These are phyloP conservation scores for Tricholoma flavovirens DNA, from an alignment of 768 basidiomycete genomes.

Conservation along the genomic window DNA sequence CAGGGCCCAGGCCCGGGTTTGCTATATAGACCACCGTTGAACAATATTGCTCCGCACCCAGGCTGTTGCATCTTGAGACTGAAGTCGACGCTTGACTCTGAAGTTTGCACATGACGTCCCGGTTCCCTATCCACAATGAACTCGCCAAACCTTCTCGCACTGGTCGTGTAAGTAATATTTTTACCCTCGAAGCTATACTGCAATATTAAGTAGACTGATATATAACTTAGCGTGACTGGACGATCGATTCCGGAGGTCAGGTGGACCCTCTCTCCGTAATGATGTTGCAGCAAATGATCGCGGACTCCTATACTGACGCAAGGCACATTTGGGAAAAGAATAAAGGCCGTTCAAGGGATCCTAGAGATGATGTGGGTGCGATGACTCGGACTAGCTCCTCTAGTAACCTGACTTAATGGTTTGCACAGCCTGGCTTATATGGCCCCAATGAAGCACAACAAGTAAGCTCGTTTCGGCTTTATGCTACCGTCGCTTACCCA, in stretches of 20 bases:
- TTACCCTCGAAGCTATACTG: not conserved
- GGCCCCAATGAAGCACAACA: constrained; percentile 12
- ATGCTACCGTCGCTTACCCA: not conserved
- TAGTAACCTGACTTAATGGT: too few relatives aligned
- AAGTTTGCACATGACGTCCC: not conserved
- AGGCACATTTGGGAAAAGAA: constrained; percentile 11
- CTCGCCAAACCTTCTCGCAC: not conserved
- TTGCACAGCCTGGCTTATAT: constrained; percentile 9
- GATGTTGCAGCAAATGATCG: constrained; percentile 15
- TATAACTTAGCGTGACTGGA: not conserved
- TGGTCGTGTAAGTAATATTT: not conserved
- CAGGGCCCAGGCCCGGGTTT: too few relatives aligned
- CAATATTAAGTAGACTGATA: not conserved
- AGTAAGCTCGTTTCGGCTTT: not conserved
- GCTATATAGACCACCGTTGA: not conserved
- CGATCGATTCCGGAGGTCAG: not conserved
- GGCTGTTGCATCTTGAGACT: not conserved
- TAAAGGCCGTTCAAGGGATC: not conserved
- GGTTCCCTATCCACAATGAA: not conserved
- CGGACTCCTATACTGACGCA: constrained; percentile 14
- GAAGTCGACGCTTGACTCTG: not conserved
- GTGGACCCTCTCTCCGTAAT: constrained; percentile 8
- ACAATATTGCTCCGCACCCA: too few relatives aligned
- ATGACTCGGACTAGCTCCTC: not conserved
- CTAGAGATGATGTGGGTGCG: constrained; percentile 8